Evolutionary conservation across 768 basidiomycete genomes (phyloP).

Genomic region (Rubroboletus pulcherrimus): DNA sequence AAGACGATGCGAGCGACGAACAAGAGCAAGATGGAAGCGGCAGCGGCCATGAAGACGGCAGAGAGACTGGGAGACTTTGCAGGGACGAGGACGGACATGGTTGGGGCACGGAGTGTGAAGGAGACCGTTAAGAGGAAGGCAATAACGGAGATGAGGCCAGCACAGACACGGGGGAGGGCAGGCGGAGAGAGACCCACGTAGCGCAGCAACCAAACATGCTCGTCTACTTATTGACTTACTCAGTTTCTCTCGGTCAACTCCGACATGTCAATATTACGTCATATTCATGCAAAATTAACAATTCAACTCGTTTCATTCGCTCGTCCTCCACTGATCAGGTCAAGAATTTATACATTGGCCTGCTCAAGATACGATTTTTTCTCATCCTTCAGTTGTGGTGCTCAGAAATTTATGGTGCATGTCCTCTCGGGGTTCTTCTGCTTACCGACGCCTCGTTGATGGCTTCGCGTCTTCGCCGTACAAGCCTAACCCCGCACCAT

Average conservation of each 20-base stretch:
- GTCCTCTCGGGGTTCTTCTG: background rate
- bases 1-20: constrained; percentile 31
- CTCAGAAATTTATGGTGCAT: too few relatives aligned
- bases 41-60: constrained; percentile 31
- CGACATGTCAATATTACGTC: constrained; percentile 19
- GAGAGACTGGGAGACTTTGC: constrained; percentile 29
- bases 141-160: constrained; percentile 26
- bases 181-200: constrained; percentile 15
- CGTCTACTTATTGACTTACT: constrained; percentile 16
- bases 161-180: constrained; percentile 10
- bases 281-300: background rate
- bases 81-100: constrained; percentile 32
- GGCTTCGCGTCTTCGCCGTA: background rate
- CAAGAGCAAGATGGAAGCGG: constrained; percentile 26
- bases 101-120: background rate
- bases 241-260: constrained; percentile 23
- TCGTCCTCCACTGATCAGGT: too few relatives aligned
- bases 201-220: constrained; percentile 8
- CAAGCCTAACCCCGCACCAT: constrained; percentile 10
- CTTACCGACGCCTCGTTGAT: constrained; percentile 3
- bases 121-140: constrained; percentile 17
- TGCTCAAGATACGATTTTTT: background rate
- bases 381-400: background rate
- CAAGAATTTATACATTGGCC: background rate
- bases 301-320: background rate